phyloP scores from a whole-genome alignment of 306 rosid species.

The Cucurbita argyrosperma region DNA sequence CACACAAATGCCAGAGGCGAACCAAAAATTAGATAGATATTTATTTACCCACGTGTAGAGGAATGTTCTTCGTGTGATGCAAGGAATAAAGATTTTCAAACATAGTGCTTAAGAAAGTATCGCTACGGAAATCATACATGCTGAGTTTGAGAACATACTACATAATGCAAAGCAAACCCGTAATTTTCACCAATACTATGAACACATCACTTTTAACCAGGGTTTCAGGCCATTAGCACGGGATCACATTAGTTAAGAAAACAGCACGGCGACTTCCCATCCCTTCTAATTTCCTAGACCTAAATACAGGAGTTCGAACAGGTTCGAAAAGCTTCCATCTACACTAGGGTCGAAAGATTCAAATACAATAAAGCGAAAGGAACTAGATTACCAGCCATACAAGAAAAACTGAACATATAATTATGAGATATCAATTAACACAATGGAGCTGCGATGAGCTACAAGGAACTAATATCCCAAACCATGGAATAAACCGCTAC shows the following conservation, averaged over 20 bases:
- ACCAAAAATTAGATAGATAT: not conserved
- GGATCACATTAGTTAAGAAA: not conserved
- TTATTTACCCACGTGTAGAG: not conserved
- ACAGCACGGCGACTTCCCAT: not conserved
- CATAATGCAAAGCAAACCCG: not conserved
- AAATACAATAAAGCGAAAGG: not conserved
- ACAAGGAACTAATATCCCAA: not conserved
- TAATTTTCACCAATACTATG: not conserved
- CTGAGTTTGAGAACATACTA: not conserved
- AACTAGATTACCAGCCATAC: not conserved
- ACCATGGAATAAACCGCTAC: not conserved
- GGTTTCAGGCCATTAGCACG: not conserved
- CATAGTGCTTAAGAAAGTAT: not conserved
- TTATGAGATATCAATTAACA: not conserved
- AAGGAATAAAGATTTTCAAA: not conserved
- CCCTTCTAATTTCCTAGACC: not conserved
- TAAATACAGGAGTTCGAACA: not conserved
- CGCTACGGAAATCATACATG: not conserved
- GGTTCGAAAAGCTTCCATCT: not conserved
- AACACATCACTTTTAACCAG: not conserved
- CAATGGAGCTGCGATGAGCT: not conserved
- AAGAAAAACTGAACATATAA: not conserved
- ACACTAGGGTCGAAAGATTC: not conserved
- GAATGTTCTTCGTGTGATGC: not conserved
- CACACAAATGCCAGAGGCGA: not conserved